Evolutionary conservation across 2,329 filamentous ascomycete genomes (phyloP), one percentile per base, ranked within the genome.

Genomic region (Spiromastix sp.): DNA sequence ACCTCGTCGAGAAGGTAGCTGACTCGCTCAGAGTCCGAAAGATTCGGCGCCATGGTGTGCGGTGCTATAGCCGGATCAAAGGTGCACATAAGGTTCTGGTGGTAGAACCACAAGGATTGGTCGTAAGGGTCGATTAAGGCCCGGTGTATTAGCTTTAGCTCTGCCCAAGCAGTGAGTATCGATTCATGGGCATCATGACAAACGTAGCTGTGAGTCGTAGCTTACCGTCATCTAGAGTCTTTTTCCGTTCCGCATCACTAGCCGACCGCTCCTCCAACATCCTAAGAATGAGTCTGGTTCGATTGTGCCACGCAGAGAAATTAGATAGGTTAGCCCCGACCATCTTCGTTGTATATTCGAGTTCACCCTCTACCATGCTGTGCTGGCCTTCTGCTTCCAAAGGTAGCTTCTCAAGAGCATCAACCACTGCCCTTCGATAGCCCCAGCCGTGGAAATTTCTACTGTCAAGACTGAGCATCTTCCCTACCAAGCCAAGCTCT

Each of bases 361-460:
- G 91, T 57, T 98, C 91, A 11, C 70, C 52, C 58, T 93, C 80
- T 2, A 75, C 76, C 69, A 93, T 75, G 55, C 74, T 83, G 3
- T 13, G 34, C 8, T 35, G 30, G 5, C 21, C 45, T 16, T 52
- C 43, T 12, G 49, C 43, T 3, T 50, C 49, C 5, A 13, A 57
- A 38, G 37, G 71, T 37, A 32, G 20, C 19, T 17, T 74, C 57
- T 94, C 85, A 2, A 96, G 68, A 39, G 77, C 72, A n/a, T 70
- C 63, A 2, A 95, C 78, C 4, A 95, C 78, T 36, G 77, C 73
- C 30, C 86, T 77, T 34, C 91, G 72, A 57, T 98, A 98, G 28
- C 81, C 79, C 91, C 91, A 98, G 20, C 89, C 91, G 55, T 96
- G 91, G 54, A 95, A 98, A 55, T 98, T 98, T 33, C 91, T 77